Evolutionary conservation across 2,329 filamentous ascomycete species (phyloP), one percentile per base, ranked within the genome.

Genomic region (Fonsecaea monophora): DNA sequence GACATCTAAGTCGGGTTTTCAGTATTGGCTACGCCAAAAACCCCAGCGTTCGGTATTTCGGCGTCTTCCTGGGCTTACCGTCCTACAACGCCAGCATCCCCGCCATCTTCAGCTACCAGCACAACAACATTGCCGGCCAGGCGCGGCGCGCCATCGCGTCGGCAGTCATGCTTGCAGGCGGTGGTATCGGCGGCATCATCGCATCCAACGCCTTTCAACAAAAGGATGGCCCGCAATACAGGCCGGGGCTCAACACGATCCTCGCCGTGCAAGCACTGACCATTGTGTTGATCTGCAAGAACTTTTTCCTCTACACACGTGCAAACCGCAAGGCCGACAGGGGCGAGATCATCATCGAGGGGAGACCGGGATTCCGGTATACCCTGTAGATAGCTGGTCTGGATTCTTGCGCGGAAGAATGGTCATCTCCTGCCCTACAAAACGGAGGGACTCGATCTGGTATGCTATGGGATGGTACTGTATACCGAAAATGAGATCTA

Each of bases 251-350:
- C 2, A 6, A 35, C 7, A 53, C 42, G 32, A 13, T 40, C 40
- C 58, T 64, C 13, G 54, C 53, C 9, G 40, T 64, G 35, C 86
- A 89, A 71, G 78, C 87, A 15, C 69, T 88, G 63, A 86, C 88
- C 65, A 84, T 89, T 65, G 79, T 67, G 0, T 78, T 87, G 35
- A 82, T 89, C 7, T 80, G 73, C 0, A 66, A 80, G 7, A 87
- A 89, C 69, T 83, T 85, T 0, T 37, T 80, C 2, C 84, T 85
- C 67, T 89, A 89, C 72, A 83, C 81, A 69, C 71, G 75, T 32
- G 78, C 81, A 13, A 89, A 89, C 73, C 75, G 75, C 62, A 74
- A 76, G 62, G 84, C 86, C 72, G 77, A 73, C 15, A 77, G 73
- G 53, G 85, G 85, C 0, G 79, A 80, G 73, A 78, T 75, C 30